Evolutionary conservation across 2,329 filamentous ascomycete species (phyloP).

Genomic region (Magnaporthales sp.): DNA sequence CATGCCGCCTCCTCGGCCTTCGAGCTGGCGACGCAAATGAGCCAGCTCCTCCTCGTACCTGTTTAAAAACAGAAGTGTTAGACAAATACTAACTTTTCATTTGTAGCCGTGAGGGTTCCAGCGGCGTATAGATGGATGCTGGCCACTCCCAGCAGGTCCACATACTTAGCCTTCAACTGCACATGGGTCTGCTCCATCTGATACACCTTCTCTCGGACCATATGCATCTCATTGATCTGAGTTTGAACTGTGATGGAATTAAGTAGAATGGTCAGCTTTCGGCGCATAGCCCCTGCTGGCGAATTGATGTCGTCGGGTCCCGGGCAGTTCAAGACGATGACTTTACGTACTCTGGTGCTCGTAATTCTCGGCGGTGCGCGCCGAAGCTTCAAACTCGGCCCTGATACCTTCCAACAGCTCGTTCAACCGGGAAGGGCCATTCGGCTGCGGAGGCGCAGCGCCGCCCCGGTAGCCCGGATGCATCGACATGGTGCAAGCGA

Average conservation of each 20-base stretch:
- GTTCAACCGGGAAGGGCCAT: conserved; percentile 57
- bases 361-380: conserved; percentile 73
- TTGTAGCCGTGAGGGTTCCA: background rate
- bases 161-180: conserved; percentile 84
- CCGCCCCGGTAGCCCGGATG: conserved; percentile 82
- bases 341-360: conserved; percentile 77
- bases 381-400: conserved; percentile 81
- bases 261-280: conserved; percentile 17
- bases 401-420: conserved; percentile 90
- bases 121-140: background rate
- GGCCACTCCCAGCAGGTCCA: conserved; percentile 9
- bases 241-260: conserved; percentile 56
- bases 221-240: conserved; percentile 91
- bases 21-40: conserved; percentile 80
- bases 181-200: conserved; percentile 86
- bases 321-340: background rate
- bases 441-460: conserved; percentile 54
- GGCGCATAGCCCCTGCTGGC: background rate
- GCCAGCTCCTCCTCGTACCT: conserved; percentile 93
- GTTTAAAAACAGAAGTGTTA: conserved; percentile 9
- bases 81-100: background rate
- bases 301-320: background rate
- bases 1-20: conserved; percentile 57
- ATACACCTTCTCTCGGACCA: conserved; percentile 89
- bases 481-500: conserved; percentile 54